Percentiles rank a stretch among this genome's conserved stretches.
These are phyloP conservation scores for Arthrobotrys sinensis DNA, from an alignment of 2,329 filamentous ascomycete genomes.

Conservation along the genomic window DNA sequence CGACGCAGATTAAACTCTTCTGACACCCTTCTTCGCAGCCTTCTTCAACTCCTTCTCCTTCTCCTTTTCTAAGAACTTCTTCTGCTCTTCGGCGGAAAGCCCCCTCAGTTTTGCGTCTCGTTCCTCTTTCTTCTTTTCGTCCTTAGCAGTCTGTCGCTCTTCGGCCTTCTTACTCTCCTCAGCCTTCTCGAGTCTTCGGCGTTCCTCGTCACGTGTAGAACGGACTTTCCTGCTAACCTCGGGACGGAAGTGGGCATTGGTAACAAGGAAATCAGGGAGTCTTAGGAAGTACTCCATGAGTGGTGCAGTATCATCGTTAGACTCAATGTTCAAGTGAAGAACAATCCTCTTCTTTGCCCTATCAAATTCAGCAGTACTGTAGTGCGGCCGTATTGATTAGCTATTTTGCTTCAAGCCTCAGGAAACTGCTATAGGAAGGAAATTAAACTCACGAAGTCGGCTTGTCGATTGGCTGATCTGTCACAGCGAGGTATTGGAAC, in stretches of 20 bases:
- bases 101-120: conserved; percentile 84
- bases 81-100: conserved; percentile 85
- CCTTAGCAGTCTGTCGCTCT: conserved; percentile 80
- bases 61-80: conserved; percentile 87
- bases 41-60: conserved; percentile 79
- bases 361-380: conserved; percentile 66
- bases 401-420: conserved; percentile 60
- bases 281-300: conserved; percentile 87
- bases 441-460: conserved; percentile 79
- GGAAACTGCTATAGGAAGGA: not conserved
- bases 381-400: conserved; percentile 66
- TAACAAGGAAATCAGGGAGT: conserved; percentile 84
- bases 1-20: conserved; percentile 63
- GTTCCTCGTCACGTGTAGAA: conserved; percentile 82
- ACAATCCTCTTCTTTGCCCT: conserved; percentile 56
- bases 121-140: conserved; percentile 88
- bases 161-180: conserved; percentile 86
- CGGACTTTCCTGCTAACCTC: conserved; percentile 90
- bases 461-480: conserved; percentile 89
- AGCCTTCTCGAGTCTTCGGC: conserved; percentile 82
- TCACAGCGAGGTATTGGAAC: conserved; percentile 89
- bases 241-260: conserved; percentile 85
- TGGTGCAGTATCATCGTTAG: conserved; percentile 74
- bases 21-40: conserved; percentile 75
- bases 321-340: conserved; percentile 47